These are phyloP conservation scores for Gracilariopsis chorda DNA, from an alignment of 23 red algal genomes.

Conservation along the genomic window DNA sequence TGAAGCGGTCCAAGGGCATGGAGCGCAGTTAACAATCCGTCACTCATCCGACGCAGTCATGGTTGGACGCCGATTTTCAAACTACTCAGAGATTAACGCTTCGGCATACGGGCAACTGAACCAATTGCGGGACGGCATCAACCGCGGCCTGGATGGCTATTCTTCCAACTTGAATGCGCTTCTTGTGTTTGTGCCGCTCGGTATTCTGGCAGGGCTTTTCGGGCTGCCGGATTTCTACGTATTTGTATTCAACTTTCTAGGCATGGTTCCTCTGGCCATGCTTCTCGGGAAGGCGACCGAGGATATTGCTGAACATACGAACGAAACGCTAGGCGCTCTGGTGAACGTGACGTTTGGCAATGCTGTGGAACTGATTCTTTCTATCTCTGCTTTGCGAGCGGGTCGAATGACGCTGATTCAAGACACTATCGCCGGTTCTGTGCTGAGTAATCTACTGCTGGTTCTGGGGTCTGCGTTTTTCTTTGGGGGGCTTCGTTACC, in stretches of 20 bases:
- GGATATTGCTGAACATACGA: slow-evolving; percentile 91
- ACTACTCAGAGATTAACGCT: not conserved
- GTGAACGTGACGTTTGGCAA: slow-evolving; percentile 99
- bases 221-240: not conserved
- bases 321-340: slow-evolving; percentile 77
- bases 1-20: not conserved
- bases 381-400: slow-evolving; percentile 70
- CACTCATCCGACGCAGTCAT: not conserved
- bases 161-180: slow-evolving; percentile 60
- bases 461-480: slow-evolving; percentile 90
- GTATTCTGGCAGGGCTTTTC: slow-evolving; percentile 42
- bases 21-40: not conserved
- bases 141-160: slow-evolving; percentile 68
- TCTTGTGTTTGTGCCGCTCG: slow-evolving; percentile 82
- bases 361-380: slow-evolving; percentile 96
- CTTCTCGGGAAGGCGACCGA: slow-evolving; percentile 91
- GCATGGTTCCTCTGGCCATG: slow-evolving; percentile 86
- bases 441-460: slow-evolving; percentile 90
- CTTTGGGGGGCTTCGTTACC: slow-evolving; percentile 79
- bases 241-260: slow-evolving; percentile 89
- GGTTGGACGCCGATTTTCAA: not conserved
- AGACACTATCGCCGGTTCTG: slow-evolving; percentile 88
- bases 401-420: slow-evolving; percentile 80
- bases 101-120: slow-evolving; percentile 19
- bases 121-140: slow-evolving; percentile 34